Evolutionary conservation across 495 filamentous ascomycete genomes (phyloP).

Genomic region (Letharia columbiana): DNA sequence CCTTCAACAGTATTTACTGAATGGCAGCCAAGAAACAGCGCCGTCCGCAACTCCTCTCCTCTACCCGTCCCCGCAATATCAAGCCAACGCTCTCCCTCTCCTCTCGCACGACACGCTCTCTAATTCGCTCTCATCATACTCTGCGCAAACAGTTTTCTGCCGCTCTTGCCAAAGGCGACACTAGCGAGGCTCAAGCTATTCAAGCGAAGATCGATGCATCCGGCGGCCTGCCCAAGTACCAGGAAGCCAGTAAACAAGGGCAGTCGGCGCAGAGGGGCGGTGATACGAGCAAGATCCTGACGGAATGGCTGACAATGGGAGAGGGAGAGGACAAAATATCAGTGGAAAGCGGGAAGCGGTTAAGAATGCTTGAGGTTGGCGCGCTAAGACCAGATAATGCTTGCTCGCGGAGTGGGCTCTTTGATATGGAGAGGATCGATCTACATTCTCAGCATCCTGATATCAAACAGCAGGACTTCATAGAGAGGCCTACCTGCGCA

Average conservation of each 20-base stretch:
- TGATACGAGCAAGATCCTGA: slow-evolving; percentile 76
- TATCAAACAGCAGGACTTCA: slow-evolving; percentile 88
- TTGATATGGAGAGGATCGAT: slow-evolving; percentile 81
- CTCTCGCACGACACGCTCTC: slow-evolving; percentile 64
- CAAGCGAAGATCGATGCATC: slow-evolving; percentile 52
- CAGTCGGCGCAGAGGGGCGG: slow-evolving; percentile 79
- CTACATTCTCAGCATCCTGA: slow-evolving; percentile 72
- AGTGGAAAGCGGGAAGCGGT: slow-evolving; percentile 29
- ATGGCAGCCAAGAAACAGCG: slow-evolving; percentile 37
- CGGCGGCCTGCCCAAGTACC: slow-evolving; percentile 78
- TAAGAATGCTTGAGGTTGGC: slow-evolving; percentile 79
- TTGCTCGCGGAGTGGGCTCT: slow-evolving; percentile 59
- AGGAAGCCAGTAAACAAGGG: slow-evolving; percentile 79
- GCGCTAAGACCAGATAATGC: slow-evolving; percentile 78
- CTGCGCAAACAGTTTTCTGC: slow-evolving; percentile 68
- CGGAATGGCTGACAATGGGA: slow-evolving; percentile 67
- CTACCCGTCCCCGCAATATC: slow-evolving; percentile 55
- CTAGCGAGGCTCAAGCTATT: slow-evolving; percentile 43
- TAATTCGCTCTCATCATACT: slow-evolving; percentile 79
- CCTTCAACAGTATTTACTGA: not conserved
- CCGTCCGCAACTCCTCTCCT: slow-evolving; percentile 42
- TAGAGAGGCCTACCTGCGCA: slow-evolving; percentile 69
- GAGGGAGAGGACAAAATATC: slow-evolving; percentile 27
- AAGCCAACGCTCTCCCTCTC: slow-evolving; percentile 55
- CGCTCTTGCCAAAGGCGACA: slow-evolving; percentile 57